Base-by-base conservation (phyloP, 805 yeast species). In the Saturnispora sanitii region DNA sequence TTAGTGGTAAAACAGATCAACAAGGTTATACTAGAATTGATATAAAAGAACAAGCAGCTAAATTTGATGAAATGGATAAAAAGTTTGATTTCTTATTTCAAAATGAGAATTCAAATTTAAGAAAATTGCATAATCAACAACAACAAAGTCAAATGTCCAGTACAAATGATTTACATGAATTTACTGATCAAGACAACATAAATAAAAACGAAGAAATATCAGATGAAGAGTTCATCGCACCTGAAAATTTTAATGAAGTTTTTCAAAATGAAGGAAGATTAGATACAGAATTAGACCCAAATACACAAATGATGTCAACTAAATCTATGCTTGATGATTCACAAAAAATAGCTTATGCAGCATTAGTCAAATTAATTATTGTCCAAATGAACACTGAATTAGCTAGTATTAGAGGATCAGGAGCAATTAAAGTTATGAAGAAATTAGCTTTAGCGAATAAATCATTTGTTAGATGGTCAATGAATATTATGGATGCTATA, bases 331-430 rank as follows among this genome's bases (percentile, higher is more conserved):
- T 92, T 13, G 69, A 77, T 6, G 97, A 86, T 15, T 67, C 81
- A 13, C 96, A 92, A 57, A 80, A 84, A 52, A 80, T 88, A 46
- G 97, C 97, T 2, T 92, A 92, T 55, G 82, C 83, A 6, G 97
- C 96, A 0, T 68, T 90, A 8, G 77, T 82, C 7, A 81, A 83
- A 49, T 70, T 92, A 27, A 69, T 82, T 5, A 71, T 79, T 39
- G 83, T 82, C 19, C 83, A 82, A 17, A 76, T 87, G 81, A 94
- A 94, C 16, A 73, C 84, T 0, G 77, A 76, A n/a, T 61, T 88
- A 43, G 88, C 92, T 1, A 62, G 66, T 38, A 56, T 77, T 17
- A 70, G 75, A 42, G 73, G 73, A 8, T 65, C 77, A 0, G 71
- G 75, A 3, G 62, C 72, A 3, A 63, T 70, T 8, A 73, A 67